These are phyloP conservation scores for Canna indica DNA, from an alignment of 176 grass and related monocot species.

Conservation along the genomic window DNA sequence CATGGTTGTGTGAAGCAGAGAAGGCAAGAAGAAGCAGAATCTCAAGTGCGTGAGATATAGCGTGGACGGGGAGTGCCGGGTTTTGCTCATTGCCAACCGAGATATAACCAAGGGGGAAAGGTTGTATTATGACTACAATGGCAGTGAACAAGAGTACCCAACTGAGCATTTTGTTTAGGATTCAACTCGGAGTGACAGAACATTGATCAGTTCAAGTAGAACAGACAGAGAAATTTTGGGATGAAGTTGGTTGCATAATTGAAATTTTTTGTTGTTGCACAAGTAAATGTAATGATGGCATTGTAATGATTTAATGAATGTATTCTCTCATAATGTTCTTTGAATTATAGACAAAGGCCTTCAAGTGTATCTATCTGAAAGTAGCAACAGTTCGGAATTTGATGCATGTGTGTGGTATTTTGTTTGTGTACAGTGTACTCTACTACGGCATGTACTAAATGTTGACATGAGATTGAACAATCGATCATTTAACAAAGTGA, in stretches of 20 bases:
- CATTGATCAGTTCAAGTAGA: not conserved
- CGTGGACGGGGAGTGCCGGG: constrained; percentile 57
- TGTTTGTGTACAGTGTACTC: too few species aligned
- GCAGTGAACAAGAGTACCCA: constrained; percentile 77
- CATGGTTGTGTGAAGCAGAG: constrained; percentile 27
- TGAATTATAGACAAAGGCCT: too few species aligned
- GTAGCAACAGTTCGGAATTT: too few species aligned
- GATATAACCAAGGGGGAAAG: constrained; percentile 85
- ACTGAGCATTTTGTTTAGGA: constrained; percentile 90
- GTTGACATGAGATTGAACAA: too few species aligned
- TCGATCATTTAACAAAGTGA: too few species aligned
- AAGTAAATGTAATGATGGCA: not conserved
- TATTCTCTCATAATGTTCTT: too few species aligned
- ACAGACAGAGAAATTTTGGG: not conserved
- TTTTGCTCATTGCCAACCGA: constrained; percentile 64
- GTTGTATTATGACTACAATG: constrained; percentile 96
- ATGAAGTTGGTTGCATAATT: not conserved
- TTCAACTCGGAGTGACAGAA: not conserved
- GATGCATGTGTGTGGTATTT: constrained; percentile 6
- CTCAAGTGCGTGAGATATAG: constrained; percentile 75
- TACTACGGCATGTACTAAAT: too few species aligned
- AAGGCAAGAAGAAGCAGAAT: constrained; percentile 98
- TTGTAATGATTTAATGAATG: not conserved
- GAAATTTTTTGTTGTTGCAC: not conserved
- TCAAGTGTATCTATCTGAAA: too few species aligned